A percentile compares a stretch with the other conserved stretches of the same genome.
Conservation (phyloP, 352 stramenopile genomes). For the Phytophthora pluvialis region DNA sequence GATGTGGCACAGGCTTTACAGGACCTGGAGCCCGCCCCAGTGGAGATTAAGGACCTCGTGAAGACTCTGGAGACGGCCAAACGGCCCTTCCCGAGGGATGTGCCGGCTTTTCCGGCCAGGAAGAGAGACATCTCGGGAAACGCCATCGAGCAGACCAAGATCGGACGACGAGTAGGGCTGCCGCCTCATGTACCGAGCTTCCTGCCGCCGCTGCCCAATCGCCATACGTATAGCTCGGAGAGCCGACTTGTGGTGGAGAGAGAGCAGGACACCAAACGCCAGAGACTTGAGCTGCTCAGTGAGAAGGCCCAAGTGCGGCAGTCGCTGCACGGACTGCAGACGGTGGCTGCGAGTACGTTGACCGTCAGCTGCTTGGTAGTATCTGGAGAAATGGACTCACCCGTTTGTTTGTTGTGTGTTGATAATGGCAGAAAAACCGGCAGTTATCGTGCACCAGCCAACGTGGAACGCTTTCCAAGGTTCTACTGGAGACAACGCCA, state of each 20-base stretch:
- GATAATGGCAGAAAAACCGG: constrained; percentile 44
- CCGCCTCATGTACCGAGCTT: constrained; percentile 60
- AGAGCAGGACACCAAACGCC: constrained; percentile 60
- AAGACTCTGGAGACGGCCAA: constrained; percentile 62
- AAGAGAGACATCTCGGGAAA: constrained; percentile 58
- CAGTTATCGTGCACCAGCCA: constrained; percentile 46
- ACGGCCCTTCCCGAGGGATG: constrained; percentile 59
- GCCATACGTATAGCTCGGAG: constrained; percentile 66
- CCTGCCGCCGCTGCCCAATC: constrained; percentile 56
- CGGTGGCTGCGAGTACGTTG: constrained; percentile 46
- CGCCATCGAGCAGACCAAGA: constrained; percentile 62
- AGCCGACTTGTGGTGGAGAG: constrained; percentile 60
- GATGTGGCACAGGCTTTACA: constrained; percentile 56
- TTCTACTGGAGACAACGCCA: constrained; percentile 45
- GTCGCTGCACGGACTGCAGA: constrained; percentile 61
- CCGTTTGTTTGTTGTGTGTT: constrained; percentile 8
- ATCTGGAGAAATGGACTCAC: constrained; percentile 1
- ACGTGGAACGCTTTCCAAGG: constrained; percentile 64
- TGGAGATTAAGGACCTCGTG: constrained; percentile 56
- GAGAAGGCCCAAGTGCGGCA: constrained; percentile 71
- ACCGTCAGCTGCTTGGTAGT: not conserved
- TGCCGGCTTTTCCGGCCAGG: constrained; percentile 54
- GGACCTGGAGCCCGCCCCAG: constrained; percentile 50
- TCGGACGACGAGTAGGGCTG: constrained; percentile 56
- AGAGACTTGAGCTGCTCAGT: constrained; percentile 54